Evolutionary conservation across 208 protist genomes (phyloP), one percentile per base, ranked within the genome.

Genomic region (Acanthamoeba culbertsoni): DNA sequence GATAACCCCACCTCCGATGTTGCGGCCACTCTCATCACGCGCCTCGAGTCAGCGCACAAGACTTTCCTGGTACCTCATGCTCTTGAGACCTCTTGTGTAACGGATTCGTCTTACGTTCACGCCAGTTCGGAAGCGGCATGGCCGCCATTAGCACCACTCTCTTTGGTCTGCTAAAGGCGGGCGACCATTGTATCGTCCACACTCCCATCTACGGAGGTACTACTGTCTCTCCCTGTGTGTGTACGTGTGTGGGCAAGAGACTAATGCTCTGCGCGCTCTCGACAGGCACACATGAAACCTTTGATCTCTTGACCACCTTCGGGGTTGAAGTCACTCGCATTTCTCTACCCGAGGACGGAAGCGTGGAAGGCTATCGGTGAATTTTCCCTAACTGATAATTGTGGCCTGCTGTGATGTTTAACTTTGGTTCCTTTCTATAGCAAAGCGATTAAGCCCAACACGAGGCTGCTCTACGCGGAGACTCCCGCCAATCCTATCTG

Each of bases 401-500:
- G n/a, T n/a, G n/a, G 31, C 98, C 99, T 94, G 97, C 98, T 28
- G 97, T 98, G 92, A 97, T 97, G 40, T 97, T 95, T 94, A 89
- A 98, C 63, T 55, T 18, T 55, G 48, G 8, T 55, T 55, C 48
- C 48, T 55, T 55, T 8, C 48, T 79, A 79, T 48, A 62, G 40
- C 1, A 65, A 18, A 12, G 94, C 95, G 8, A 59, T 97, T 40
- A 94, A 84, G 16, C 92, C 94, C 48, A 95, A 95, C 89, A 96
- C 95, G 53, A 94, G 91, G 84, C 42, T 99, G 37, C 96, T 99
- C 8, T 98, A 98, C 95, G 96, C 98, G 63, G 99, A 99, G 96
- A 98, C 98, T 3, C 98, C 98, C 65, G 98, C 98, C 18, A 99
- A 99, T 96, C 98, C 98, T 43, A 98, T 98, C 6, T 93, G 99